These are phyloP conservation scores for Saturnispora saitoi DNA, from an alignment of 805 yeast genomes.

Conservation along the genomic window DNA sequence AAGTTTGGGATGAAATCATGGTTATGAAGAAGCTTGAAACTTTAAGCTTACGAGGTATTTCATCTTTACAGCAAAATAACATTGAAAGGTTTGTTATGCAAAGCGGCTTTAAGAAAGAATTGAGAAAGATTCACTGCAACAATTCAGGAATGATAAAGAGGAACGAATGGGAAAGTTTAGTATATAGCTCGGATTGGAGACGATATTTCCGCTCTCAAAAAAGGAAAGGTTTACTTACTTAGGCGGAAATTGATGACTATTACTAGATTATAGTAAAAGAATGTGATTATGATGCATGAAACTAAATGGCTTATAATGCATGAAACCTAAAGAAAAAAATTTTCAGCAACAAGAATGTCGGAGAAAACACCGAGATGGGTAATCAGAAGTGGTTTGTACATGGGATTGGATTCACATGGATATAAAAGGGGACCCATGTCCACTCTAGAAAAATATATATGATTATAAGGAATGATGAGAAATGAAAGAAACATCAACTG, in stretches of 20 bases:
- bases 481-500: no score
- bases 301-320: no score
- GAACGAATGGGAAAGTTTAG: slow-evolving; percentile 37
- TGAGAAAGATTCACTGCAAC: slow-evolving; percentile 31
- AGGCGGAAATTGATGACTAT: no score
- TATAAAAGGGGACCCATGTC: neutral
- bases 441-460: neutral
- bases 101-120: slow-evolving; percentile 14
- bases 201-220: slow-evolving; percentile 12
- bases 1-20: slow-evolving; percentile 26
- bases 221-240: neutral
- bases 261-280: neutral
- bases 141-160: slow-evolving; percentile 43
- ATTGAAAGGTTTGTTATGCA: slow-evolving; percentile 14
- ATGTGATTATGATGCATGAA: neutral
- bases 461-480: neutral
- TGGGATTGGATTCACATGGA: neutral
- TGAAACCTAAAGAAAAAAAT: no score
- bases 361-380: neutral
- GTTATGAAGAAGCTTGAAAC: slow-evolving; percentile 16
- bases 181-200: slow-evolving; percentile 20
- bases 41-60: slow-evolving; percentile 24
- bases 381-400: neutral
- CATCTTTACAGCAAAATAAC: slow-evolving; percentile 29
- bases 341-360: no score